Percentiles rank a stretch among this genome's conserved stretches.
Evolutionary conservation across 2,329 filamentous ascomycete genomes (phyloP).

Genomic region (Venturia asperata): DNA sequence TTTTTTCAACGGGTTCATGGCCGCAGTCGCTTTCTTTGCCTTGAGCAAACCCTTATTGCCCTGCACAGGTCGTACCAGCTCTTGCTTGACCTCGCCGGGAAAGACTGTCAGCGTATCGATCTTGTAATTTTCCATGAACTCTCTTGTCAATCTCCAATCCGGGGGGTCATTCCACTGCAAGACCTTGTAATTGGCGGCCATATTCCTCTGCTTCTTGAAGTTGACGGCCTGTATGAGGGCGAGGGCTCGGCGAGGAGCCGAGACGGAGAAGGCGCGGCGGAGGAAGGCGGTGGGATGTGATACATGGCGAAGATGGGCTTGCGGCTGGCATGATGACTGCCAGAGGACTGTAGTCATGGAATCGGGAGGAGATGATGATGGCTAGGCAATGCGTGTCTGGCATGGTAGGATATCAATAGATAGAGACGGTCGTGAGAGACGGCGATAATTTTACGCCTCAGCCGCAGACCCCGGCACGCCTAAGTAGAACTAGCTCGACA

Average conservation of each 20-base stretch:
- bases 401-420: too few species aligned
- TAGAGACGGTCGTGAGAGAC: background rate
- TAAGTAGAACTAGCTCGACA: too few species aligned
- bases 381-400: background rate
- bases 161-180: background rate
- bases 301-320: background rate
- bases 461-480: background rate
- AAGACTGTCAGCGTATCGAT: background rate
- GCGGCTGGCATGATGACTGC: slow-evolving; percentile 2
- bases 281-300: background rate
- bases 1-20: background rate
- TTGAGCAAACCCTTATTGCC: background rate
- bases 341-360: background rate
- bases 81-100: background rate
- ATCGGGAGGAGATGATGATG: background rate
- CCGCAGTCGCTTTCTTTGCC: background rate
- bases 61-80: background rate
- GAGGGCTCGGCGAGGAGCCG: background rate
- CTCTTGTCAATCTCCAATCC: background rate
- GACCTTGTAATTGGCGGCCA: slow-evolving; percentile 6
- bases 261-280: background rate
- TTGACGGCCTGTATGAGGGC: slow-evolving; percentile 8
- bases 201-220: slow-evolving; percentile 1
- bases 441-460: background rate
- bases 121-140: slow-evolving; percentile 9